Conservation (phyloP, 2,329 filamentous ascomycete species). For the Fusarium sp. region DNA sequence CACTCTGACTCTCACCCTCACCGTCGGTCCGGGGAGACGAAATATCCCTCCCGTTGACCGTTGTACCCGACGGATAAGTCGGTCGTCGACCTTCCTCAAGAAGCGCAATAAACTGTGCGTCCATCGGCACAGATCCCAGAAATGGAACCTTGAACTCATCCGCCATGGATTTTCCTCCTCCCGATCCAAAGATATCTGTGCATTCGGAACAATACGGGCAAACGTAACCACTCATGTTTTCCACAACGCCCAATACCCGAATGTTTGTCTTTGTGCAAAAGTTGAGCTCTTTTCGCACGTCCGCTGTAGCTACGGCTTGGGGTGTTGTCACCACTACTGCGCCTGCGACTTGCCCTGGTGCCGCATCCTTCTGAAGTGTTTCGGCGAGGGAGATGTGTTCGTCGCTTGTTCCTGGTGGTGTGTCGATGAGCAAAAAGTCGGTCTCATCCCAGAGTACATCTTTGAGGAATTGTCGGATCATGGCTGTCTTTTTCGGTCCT, state of each 20-base stretch:
- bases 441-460: constrained; percentile 89
- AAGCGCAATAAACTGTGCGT: constrained; percentile 88
- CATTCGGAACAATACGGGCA: constrained; percentile 84
- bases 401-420: constrained; percentile 94
- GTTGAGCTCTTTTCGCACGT: constrained; percentile 94
- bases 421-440: constrained; percentile 96
- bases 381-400: constrained; percentile 97
- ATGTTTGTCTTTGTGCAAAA: constrained; percentile 89
- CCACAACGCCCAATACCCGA: constrained; percentile 85
- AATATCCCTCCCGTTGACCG: constrained; percentile 67
- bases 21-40: constrained; percentile 41
- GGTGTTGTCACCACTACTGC: constrained; percentile 97
- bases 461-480: constrained; percentile 95
- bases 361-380: constrained; percentile 75
- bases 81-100: constrained; percentile 79
- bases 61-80: constrained; percentile 75
- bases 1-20: no score
- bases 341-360: constrained; percentile 78
- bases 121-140: constrained; percentile 88
- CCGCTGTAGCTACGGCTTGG: constrained; percentile 91
- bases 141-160: constrained; percentile 86
- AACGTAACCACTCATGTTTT: constrained; percentile 97
- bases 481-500: constrained; percentile 97
- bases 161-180: constrained; percentile 91
- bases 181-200: constrained; percentile 92